These are phyloP conservation scores for Cyberlindnera saturnus DNA, from an alignment of 805 yeast genomes.

Conservation along the genomic window DNA sequence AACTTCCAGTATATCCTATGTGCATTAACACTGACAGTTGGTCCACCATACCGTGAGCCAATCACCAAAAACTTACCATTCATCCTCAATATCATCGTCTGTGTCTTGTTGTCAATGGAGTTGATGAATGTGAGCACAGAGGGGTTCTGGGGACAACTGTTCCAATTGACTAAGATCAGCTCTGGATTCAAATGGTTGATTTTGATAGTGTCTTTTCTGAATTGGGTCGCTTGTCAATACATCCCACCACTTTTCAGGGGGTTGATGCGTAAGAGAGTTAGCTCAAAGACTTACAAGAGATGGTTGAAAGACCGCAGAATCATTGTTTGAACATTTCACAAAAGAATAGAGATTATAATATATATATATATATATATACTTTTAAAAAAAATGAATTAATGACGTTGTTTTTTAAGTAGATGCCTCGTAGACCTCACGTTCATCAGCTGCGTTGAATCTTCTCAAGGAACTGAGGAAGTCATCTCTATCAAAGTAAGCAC, in stretches of 20 bases:
- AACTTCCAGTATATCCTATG: conserved; percentile 85
- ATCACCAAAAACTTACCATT: conserved; percentile 65
- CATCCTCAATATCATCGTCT: conserved; percentile 48
- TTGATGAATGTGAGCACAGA: conserved; percentile 52
- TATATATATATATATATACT: not conserved
- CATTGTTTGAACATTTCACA: not conserved
- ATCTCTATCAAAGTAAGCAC: conserved; percentile 64
- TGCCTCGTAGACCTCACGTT: conserved; percentile 30
- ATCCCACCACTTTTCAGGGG: conserved; percentile 29
- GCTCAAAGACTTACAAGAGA: conserved; percentile 33
- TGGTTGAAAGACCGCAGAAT: conserved; percentile 18
- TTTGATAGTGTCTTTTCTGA: conserved; percentile 38
- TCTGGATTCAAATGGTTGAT: conserved; percentile 44
- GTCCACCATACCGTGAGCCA: conserved; percentile 89
- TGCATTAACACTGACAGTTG: conserved; percentile 81
- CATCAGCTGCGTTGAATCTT: conserved; percentile 42
- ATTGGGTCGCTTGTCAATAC: conserved; percentile 35
- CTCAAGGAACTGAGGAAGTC: conserved; percentile 48
- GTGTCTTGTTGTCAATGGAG: conserved; percentile 42
- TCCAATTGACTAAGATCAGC: conserved; percentile 69
- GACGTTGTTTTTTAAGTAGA: conserved; percentile 7
- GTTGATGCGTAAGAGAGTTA: conserved; percentile 29
- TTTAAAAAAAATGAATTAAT: not conserved
- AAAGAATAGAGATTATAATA: not conserved
- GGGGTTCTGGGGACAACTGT: conserved; percentile 53